Conservation (phyloP, 106 monocot genomes). For the Acanthochlamys bracteata region DNA sequence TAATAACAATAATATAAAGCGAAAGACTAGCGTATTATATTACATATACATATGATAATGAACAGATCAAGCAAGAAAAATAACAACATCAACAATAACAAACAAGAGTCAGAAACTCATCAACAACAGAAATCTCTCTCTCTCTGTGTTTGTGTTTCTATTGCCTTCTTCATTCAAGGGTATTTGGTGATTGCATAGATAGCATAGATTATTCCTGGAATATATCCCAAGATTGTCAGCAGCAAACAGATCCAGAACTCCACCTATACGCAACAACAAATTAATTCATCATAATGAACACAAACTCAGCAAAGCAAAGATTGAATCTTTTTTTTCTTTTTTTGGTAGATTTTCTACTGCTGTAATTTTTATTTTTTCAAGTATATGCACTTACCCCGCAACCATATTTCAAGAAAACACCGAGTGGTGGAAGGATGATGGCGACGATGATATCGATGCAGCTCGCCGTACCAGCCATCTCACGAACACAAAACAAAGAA, state of each 20-base stretch:
- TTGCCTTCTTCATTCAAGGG: background rate
- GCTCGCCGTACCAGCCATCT: background rate
- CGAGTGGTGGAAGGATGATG: conserved; percentile 56
- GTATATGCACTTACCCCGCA: conserved; percentile 19
- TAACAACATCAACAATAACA: background rate
- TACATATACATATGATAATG: too few relatives aligned
- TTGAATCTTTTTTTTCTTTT: background rate
- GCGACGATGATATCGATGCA: conserved; percentile 35
- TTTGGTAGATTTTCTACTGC: too few relatives aligned
- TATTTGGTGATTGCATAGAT: conserved; percentile 3
- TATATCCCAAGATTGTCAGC: conserved; percentile 2
- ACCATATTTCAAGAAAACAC: conserved; percentile 54
- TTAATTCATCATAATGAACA: too few relatives aligned
- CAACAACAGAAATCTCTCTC: background rate
- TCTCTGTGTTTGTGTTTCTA: background rate
- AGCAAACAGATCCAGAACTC: conserved; percentile 13
- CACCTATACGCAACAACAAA: background rate
- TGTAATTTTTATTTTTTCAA: too few relatives aligned
- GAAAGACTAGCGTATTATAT: too few relatives aligned
- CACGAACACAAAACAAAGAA: background rate
- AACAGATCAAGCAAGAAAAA: too few relatives aligned
- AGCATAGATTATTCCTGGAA: conserved; percentile 4
- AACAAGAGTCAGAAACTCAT: background rate
- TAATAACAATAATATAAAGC: too few relatives aligned
- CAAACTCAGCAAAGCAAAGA: too few relatives aligned